These are phyloP conservation scores for Plasmodium fragile DNA, from an alignment of 169 alveolate genomes.

Conservation along the genomic window DNA sequence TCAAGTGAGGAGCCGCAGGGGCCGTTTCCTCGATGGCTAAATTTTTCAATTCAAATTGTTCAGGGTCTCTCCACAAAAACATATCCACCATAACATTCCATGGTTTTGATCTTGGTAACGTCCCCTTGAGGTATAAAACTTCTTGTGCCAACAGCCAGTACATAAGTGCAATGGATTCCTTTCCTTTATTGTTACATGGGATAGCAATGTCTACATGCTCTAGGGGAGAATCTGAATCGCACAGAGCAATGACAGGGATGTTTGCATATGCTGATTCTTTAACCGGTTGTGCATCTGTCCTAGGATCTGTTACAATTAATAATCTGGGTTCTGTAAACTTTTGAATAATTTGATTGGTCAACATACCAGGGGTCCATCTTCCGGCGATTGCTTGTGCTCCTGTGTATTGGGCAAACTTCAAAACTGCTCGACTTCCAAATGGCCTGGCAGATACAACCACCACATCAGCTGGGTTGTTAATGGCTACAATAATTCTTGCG, in stretches of 20 bases:
- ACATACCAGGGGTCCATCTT: slow-evolving; percentile 99
- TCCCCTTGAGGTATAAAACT: slow-evolving; percentile 96
- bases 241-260: slow-evolving; percentile 98
- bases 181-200: slow-evolving; percentile 99
- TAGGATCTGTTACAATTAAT: slow-evolving; percentile 98
- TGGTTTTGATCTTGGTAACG: slow-evolving; percentile 87
- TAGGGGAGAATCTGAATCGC: slow-evolving; percentile 98
- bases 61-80: slow-evolving; percentile 95
- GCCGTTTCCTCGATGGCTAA: slow-evolving; percentile 74
- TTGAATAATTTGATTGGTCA: slow-evolving; percentile 98
- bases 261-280: slow-evolving; percentile 97
- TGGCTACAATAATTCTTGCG: slow-evolving; percentile 99
- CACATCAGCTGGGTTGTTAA: slow-evolving; percentile 97
- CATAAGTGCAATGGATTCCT: slow-evolving; percentile 97
- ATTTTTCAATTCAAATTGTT: slow-evolving; percentile 89
- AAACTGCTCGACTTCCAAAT: slow-evolving; percentile 98
- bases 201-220: slow-evolving; percentile 98
- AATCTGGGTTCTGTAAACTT: slow-evolving; percentile 98
- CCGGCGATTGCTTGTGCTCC: slow-evolving; percentile 98
- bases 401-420: slow-evolving; percentile 97
- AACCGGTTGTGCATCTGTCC: slow-evolving; percentile 97
- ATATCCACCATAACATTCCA: slow-evolving; percentile 96
- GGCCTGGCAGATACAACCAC: slow-evolving; percentile 98
- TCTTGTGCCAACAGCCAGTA: slow-evolving; percentile 99
- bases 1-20: slow-evolving; percentile 72